These are phyloP conservation scores for Carallia brachiata DNA, from an alignment of 345 rosid genomes.

Conservation along the genomic window DNA sequence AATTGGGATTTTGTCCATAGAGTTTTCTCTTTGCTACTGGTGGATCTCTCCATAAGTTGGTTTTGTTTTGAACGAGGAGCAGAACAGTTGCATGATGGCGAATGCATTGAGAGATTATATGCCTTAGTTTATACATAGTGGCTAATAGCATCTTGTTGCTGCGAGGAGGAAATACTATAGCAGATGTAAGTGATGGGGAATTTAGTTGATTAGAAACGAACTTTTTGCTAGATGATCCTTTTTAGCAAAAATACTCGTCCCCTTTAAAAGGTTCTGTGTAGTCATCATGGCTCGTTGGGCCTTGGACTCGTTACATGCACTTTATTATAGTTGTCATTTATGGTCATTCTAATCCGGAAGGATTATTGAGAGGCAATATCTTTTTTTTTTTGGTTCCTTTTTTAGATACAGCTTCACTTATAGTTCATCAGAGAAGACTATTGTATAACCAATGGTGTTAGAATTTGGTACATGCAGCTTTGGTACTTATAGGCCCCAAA, in stretches of 20 bases:
- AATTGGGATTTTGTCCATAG: conserved; percentile 3
- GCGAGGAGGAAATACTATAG: conserved; percentile 15
- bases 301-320: conserved; percentile 1
- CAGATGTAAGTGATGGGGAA: conserved; percentile 20
- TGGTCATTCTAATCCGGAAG: background rate
- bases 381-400: background rate
- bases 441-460: no score
- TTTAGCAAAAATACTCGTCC: conserved; percentile 8
- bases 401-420: background rate
- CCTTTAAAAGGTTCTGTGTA: conserved; percentile 24
- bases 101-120: conserved; percentile 12
- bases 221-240: background rate
- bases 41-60: conserved; percentile 19
- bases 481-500: no score
- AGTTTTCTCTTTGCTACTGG: conserved; percentile 3
- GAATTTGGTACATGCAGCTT: no score
- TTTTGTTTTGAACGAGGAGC: conserved; percentile 12
- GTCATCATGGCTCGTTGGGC: conserved; percentile 7
- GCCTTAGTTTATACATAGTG: background rate
- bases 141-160: conserved; percentile 2
- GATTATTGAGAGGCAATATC: background rate
- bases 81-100: conserved; percentile 11
- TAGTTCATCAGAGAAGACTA: no score
- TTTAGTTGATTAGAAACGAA: conserved; percentile 14
- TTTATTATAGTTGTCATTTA: conserved; percentile 9